Evolutionary conservation across 2,329 filamentous ascomycete genomes (phyloP).

Genomic region (Colletotrichum echinochloae): DNA sequence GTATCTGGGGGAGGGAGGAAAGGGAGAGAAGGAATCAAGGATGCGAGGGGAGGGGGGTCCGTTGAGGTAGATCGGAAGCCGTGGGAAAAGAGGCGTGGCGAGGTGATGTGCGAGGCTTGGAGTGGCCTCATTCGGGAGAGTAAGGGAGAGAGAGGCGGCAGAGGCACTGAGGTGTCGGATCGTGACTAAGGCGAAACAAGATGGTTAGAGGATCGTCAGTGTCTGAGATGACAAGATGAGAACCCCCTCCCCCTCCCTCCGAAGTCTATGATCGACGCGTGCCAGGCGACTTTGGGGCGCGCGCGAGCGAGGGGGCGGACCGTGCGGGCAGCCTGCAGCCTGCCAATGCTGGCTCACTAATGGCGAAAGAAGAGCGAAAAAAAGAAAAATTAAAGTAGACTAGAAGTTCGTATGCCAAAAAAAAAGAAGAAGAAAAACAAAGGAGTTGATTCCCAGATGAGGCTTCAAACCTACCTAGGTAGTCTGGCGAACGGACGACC

Average conservation of each 20-base stretch:
- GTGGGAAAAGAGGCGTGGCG: not conserved
- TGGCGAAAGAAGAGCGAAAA: not conserved
- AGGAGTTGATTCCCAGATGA: not conserved
- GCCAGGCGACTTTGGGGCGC: not conserved
- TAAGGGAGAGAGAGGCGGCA: not conserved
- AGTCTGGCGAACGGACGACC: not conserved
- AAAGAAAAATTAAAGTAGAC: too few species aligned
- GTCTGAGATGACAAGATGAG: conserved; percentile 5
- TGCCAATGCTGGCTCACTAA: not conserved
- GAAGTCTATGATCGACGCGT: not conserved
- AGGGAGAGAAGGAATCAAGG: conserved; percentile 28
- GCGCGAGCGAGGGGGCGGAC: not conserved
- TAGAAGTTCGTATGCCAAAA: too few species aligned
- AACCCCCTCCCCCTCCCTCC: not conserved
- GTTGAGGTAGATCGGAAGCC: conserved; percentile 15
- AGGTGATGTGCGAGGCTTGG: conserved; percentile 9
- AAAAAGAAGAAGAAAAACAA: too few species aligned
- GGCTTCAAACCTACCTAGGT: not conserved
- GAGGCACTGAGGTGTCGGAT: not conserved
- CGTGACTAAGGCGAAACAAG: not conserved
- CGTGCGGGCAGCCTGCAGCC: not conserved
- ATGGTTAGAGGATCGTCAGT: not conserved
- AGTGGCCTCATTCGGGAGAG: not conserved
- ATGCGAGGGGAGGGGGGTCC: not conserved
- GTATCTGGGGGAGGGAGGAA: conserved; percentile 15